phyloP scores from a whole-genome alignment of 1,284 basidiomycete species.

The Hemileia vastatrix region DNA sequence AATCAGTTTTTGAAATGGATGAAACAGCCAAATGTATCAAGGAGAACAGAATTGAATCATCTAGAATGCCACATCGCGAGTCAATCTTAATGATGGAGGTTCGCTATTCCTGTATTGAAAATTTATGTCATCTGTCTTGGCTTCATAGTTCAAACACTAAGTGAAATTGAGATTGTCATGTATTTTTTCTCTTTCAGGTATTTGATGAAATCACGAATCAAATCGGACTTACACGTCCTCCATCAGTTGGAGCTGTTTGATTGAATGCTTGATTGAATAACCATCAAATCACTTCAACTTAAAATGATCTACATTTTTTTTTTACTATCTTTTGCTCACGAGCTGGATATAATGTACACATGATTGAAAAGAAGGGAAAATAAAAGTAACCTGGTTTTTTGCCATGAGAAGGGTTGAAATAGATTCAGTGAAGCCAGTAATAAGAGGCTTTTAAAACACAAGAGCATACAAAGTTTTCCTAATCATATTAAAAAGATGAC shows the following conservation, averaged over 20 bases:
- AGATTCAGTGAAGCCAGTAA: too few species aligned
- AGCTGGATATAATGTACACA: too few species aligned
- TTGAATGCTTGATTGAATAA: too few species aligned
- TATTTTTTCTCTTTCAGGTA: constrained; percentile 10
- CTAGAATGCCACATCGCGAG: constrained; percentile 15
- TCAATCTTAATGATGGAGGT: constrained; percentile 23
- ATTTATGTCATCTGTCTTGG: background rate
- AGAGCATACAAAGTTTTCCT: too few species aligned
- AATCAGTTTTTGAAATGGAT: constrained; percentile 47
- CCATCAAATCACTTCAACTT: too few species aligned
- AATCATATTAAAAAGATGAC: too few species aligned
- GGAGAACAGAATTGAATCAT: constrained; percentile 5
- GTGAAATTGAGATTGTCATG: background rate
- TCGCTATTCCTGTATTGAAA: background rate
- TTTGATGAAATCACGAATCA: constrained; percentile 18
- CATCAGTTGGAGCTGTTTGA: background rate
- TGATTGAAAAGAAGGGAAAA: too few species aligned
- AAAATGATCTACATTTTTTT: too few species aligned
- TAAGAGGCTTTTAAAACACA: too few species aligned
- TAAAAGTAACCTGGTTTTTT: too few species aligned
- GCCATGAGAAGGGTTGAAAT: too few species aligned
- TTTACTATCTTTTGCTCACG: too few species aligned
- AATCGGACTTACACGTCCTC: constrained; percentile 14
- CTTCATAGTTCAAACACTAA: background rate
- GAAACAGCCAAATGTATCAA: constrained; percentile 44